Percentiles rank a stretch among this genome's conserved stretches.
phyloP scores from a whole-genome alignment of 805 yeast species.

The Nakazawaea ishiwadae region DNA sequence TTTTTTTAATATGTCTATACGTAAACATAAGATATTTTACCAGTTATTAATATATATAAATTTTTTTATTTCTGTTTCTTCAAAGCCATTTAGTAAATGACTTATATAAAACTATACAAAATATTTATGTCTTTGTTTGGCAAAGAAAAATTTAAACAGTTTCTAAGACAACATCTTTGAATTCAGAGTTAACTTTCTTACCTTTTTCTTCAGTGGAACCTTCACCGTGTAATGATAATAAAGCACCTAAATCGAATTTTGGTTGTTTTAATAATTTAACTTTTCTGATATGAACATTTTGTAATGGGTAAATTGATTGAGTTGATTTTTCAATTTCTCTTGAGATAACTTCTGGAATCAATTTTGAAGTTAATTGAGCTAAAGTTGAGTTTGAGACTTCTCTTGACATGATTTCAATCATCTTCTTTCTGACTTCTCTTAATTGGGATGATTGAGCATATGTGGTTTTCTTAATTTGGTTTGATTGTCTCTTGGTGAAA shows the following conservation, averaged over 20 bases:
- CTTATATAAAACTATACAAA: neutral
- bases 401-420: conserved; percentile 93
- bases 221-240: conserved; percentile 97
- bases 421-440: conserved; percentile 96
- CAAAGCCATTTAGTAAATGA: too few relatives aligned
- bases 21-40: too few relatives aligned
- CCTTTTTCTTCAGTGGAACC: conserved; percentile 91
- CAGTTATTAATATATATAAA: neutral
- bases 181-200: conserved; percentile 90
- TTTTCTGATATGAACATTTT: conserved; percentile 98
- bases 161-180: conserved; percentile 98
- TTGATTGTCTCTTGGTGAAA: conserved; percentile 96
- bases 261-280: conserved; percentile 98
- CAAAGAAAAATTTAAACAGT: conserved; percentile 74
- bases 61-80: neutral
- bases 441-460: conserved; percentile 97
- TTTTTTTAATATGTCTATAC: too few relatives aligned
- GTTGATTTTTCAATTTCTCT: conserved; percentile 98
- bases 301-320: conserved; percentile 92
- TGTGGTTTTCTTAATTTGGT: conserved; percentile 96
- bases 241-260: conserved; percentile 95
- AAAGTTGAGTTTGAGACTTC: conserved; percentile 93
- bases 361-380: conserved; percentile 94
- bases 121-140: too few relatives aligned
- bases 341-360: conserved; percentile 98